Percentiles rank a stretch among this genome's conserved stretches.
These are phyloP conservation scores for Scedosporium aurantiacum DNA, from an alignment of 2,329 filamentous ascomycete genomes.

Conservation along the genomic window DNA sequence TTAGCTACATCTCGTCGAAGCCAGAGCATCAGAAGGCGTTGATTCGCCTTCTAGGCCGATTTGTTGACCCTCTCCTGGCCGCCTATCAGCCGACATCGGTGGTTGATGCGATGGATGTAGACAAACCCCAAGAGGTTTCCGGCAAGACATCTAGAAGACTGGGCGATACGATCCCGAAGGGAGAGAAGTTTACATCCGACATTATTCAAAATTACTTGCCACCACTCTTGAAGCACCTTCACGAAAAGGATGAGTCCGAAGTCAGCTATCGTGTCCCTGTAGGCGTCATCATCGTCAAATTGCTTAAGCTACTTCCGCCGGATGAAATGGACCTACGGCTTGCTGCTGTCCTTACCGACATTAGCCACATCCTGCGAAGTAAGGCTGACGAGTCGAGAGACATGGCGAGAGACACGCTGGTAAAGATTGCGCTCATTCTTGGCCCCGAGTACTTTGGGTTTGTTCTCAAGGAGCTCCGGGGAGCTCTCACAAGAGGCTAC, in stretches of 20 bases:
- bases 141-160: slow-evolving; percentile 33
- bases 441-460: slow-evolving; percentile 81
- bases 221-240: slow-evolving; percentile 70
- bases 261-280: slow-evolving; percentile 89
- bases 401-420: slow-evolving; percentile 77
- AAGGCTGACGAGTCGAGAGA: slow-evolving; percentile 82
- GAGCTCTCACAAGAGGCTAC: slow-evolving; percentile 73
- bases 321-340: slow-evolving; percentile 63
- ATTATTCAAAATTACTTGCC: slow-evolving; percentile 67
- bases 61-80: slow-evolving; percentile 63
- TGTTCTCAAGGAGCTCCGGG: slow-evolving; percentile 80
- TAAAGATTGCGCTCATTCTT: slow-evolving; percentile 70
- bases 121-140: slow-evolving; percentile 25
- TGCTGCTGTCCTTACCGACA: slow-evolving; percentile 76
- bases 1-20: slow-evolving; percentile 69
- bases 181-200: slow-evolving; percentile 59
- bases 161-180: slow-evolving; percentile 52
- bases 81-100: slow-evolving; percentile 26
- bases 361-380: slow-evolving; percentile 85
- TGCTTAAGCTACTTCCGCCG: slow-evolving; percentile 68
- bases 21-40: slow-evolving; percentile 77
- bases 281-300: slow-evolving; percentile 77
- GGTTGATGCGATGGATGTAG: slow-evolving; percentile 27
- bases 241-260: slow-evolving; percentile 88
- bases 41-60: slow-evolving; percentile 67